A percentile compares a stretch with the other conserved stretches of the same genome.
phyloP scores from a whole-genome alignment of 2,329 filamentous ascomycete species.

The Phoma sp. region DNA sequence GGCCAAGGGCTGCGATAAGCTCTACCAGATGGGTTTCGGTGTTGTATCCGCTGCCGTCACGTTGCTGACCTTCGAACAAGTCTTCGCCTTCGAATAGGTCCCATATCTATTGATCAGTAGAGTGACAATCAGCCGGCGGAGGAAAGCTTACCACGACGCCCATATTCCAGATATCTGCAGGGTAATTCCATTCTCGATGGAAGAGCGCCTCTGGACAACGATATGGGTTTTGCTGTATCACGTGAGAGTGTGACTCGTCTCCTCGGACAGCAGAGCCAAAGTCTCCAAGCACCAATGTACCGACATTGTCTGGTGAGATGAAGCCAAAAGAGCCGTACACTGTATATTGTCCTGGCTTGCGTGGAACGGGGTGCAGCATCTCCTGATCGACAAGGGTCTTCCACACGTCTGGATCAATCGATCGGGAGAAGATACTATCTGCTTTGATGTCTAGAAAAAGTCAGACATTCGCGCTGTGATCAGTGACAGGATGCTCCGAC shows the following conservation, averaged over 20 bases:
- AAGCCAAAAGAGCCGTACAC: constrained; percentile 49
- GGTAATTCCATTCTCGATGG: constrained; percentile 43
- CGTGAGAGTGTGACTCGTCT: constrained; percentile 27
- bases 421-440: constrained; percentile 50
- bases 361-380: constrained; percentile 45
- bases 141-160: constrained; percentile 40
- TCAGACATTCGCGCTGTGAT: background rate
- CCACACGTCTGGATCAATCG: constrained; percentile 45
- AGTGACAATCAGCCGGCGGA: background rate
- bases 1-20: constrained; percentile 28
- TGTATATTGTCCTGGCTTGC: constrained; percentile 42
- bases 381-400: constrained; percentile 45
- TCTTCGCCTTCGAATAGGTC: constrained; percentile 45
- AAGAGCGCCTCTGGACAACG: constrained; percentile 49
- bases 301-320: constrained; percentile 40
- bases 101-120: constrained; percentile 39
- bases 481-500: constrained; percentile 23
- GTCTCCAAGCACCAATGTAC: constrained; percentile 43
- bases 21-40: constrained; percentile 37
- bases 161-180: constrained; percentile 50
- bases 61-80: constrained; percentile 33
- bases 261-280: constrained; percentile 19
- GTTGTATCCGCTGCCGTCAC: constrained; percentile 30
- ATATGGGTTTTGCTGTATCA: constrained; percentile 46
- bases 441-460: constrained; percentile 49